phyloP scores from a whole-genome alignment of 2,329 filamentous ascomycete genomes.

The Bipolaris zeicola region DNA sequence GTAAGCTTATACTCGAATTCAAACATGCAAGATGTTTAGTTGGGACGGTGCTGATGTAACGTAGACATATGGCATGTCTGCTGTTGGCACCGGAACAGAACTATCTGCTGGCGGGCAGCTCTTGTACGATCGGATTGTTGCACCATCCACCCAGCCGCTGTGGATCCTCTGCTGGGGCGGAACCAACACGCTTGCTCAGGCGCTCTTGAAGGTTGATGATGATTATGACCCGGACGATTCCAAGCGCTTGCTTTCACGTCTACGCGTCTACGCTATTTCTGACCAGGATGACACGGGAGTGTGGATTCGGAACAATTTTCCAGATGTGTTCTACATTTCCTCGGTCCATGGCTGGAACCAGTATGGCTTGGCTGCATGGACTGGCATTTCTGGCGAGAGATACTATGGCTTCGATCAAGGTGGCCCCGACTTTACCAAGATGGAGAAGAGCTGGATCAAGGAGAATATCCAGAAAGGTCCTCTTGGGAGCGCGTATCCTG shows the following conservation, averaged over 20 bases:
- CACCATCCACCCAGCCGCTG: constrained; percentile 51
- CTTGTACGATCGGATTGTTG: constrained; percentile 51
- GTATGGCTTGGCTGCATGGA: constrained; percentile 62
- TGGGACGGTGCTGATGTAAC: not conserved
- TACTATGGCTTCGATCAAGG: constrained; percentile 56
- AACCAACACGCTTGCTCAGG: constrained; percentile 59
- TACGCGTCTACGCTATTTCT: constrained; percentile 56
- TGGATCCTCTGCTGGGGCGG: constrained; percentile 63
- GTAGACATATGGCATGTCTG: constrained; percentile 49
- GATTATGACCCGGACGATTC: constrained; percentile 42
- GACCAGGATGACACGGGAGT: constrained; percentile 64
- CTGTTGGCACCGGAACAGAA: constrained; percentile 37
- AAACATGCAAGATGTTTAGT: not conserved
- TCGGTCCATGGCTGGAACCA: constrained; percentile 63
- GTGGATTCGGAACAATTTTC: constrained; percentile 62
- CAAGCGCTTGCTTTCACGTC: constrained; percentile 38
- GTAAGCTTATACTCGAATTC: constrained; percentile 16
- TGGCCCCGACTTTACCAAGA: constrained; percentile 56
- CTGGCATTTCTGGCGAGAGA: constrained; percentile 59
- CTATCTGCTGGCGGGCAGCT: constrained; percentile 54
- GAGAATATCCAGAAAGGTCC: constrained; percentile 60
- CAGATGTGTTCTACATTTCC: constrained; percentile 62
- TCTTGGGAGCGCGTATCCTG: constrained; percentile 50
- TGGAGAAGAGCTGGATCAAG: constrained; percentile 59
- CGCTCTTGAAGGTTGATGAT: constrained; percentile 50